A percentile compares a stretch with the other conserved stretches of the same genome.
phyloP scores from a whole-genome alignment of 2,329 filamentous ascomycete genomes.

The Epichloe baconii region DNA sequence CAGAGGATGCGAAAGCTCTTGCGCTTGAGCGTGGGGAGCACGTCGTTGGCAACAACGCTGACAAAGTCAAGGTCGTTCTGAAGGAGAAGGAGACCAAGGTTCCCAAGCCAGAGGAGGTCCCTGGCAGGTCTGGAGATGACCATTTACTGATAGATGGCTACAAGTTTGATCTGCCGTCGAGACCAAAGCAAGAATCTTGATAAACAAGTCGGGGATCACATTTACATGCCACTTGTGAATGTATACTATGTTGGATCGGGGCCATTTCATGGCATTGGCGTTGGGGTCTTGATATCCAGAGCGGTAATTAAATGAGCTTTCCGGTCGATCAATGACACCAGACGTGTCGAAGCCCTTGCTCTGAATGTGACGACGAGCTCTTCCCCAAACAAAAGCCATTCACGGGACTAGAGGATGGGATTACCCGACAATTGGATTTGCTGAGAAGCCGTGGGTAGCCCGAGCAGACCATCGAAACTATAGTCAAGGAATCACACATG shows the following conservation, averaged over 20 bases:
- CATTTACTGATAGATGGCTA: conserved; percentile 40
- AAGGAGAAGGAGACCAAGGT: conserved; percentile 32
- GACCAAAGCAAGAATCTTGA: conserved; percentile 2
- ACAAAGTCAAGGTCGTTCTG: conserved; percentile 34
- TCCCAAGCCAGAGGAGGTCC: conserved; percentile 12
- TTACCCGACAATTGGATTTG: too few species aligned
- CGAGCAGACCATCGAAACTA: background rate
- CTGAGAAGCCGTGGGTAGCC: background rate
- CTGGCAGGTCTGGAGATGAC: conserved; percentile 20
- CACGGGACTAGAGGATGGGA: background rate
- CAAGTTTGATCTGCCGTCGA: conserved; percentile 22
- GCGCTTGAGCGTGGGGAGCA: conserved; percentile 36
- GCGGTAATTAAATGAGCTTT: too few species aligned
- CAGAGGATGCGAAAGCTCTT: conserved; percentile 28
- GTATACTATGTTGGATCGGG: background rate
- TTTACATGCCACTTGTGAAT: background rate
- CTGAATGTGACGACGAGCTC: background rate
- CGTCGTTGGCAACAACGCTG: conserved; percentile 8
- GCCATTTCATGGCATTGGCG: background rate
- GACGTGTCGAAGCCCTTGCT: background rate
- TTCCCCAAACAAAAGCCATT: background rate
- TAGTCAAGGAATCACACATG: background rate
- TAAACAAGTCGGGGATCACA: background rate
- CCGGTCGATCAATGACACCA: too few species aligned
- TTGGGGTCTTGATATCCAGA: background rate